These are phyloP conservation scores for Capronia americana DNA, from an alignment of 2,329 filamentous ascomycete species.

Conservation along the genomic window DNA sequence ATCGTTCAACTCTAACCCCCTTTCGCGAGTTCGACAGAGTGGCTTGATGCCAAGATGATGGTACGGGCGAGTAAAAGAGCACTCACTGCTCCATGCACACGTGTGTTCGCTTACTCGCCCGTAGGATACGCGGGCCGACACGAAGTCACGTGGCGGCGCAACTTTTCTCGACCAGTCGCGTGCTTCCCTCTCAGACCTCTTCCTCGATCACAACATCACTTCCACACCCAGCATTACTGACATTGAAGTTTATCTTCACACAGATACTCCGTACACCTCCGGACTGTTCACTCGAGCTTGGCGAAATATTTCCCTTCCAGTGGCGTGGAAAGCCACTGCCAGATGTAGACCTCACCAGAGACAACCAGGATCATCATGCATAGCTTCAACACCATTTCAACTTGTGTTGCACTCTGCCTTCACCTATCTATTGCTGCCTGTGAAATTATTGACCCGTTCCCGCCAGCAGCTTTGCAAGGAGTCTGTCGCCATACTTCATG, in stretches of 20 bases:
- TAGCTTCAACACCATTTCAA: slow-evolving; percentile 1
- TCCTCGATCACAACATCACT: neutral
- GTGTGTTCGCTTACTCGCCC: neutral
- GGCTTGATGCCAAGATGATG: neutral
- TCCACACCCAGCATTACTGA: neutral
- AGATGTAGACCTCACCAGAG: neutral
- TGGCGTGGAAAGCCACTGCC: neutral
- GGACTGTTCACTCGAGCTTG: neutral
- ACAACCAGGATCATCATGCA: neutral
- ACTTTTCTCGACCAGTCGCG: neutral
- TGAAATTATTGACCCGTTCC: neutral
- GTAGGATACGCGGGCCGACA: neutral
- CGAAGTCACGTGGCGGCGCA: neutral
- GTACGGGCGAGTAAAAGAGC: neutral
- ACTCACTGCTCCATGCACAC: too few relatives aligned
- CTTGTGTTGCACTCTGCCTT: slow-evolving; percentile 13
- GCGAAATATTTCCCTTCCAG: neutral
- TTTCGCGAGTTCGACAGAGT: neutral
- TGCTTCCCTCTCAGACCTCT: neutral
- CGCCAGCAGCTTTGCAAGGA: slow-evolving; percentile 5
- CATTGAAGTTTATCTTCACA: neutral
- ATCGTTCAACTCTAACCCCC: neutral
- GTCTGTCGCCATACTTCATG: slow-evolving; percentile 3
- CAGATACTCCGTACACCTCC: neutral
- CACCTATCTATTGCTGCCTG: neutral